phyloP scores from a whole-genome alignment of 768 basidiomycete genomes.

The Lactarius sp. region DNA sequence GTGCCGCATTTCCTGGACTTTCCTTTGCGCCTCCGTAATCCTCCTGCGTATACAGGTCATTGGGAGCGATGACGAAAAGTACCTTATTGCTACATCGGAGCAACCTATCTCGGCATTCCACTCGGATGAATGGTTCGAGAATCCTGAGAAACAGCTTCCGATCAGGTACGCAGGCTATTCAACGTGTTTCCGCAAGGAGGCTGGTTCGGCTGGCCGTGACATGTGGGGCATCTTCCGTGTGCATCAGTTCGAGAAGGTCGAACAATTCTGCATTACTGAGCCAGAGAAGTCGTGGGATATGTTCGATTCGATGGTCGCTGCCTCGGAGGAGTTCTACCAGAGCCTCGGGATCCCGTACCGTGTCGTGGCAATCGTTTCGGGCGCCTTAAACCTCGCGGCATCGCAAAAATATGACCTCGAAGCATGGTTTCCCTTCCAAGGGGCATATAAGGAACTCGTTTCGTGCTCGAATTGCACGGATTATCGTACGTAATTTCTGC shows the following conservation, averaged over 20 bases:
- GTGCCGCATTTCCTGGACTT: slow-evolving; percentile 35
- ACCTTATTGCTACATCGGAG: slow-evolving; percentile 97
- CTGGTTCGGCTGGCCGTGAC: slow-evolving; percentile 93
- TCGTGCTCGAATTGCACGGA: slow-evolving; percentile 99
- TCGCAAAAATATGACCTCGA: slow-evolving; percentile 97
- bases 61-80: slow-evolving; percentile 90
- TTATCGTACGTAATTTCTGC: slow-evolving; percentile 67
- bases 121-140: slow-evolving; percentile 96
- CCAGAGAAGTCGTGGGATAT: slow-evolving; percentile 93
- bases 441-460: slow-evolving; percentile 93
- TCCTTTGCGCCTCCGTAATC: neutral
- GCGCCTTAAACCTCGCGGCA: slow-evolving; percentile 94
- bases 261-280: slow-evolving; percentile 93
- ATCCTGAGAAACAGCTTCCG: slow-evolving; percentile 88
- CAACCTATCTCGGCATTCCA: slow-evolving; percentile 97
- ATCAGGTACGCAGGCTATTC: slow-evolving; percentile 84
- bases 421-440: slow-evolving; percentile 99
- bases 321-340: slow-evolving; percentile 94
- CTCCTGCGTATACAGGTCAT: slow-evolving; percentile 55
- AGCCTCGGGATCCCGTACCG: slow-evolving; percentile 90
- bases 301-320: slow-evolving; percentile 87
- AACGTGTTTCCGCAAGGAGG: slow-evolving; percentile 99
- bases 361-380: slow-evolving; percentile 91
- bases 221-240: slow-evolving; percentile 99
- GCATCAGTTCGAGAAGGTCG: slow-evolving; percentile 99